Base-by-base conservation (phyloP, 192 early-diverging fungal genomes). In the Umbelopsis sp. region DNA sequence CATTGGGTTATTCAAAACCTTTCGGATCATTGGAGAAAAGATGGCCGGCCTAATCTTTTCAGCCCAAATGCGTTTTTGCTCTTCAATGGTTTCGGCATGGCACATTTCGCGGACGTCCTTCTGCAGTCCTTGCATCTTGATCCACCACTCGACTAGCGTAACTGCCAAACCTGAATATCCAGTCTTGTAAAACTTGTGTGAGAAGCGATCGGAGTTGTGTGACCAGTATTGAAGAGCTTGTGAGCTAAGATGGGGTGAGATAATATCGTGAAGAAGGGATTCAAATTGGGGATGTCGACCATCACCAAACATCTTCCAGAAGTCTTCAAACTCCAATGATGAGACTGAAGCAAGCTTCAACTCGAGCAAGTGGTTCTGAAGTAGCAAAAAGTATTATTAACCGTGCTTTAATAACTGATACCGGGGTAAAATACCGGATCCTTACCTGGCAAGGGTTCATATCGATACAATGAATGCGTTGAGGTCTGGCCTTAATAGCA, bases 371-470 rank as follows among this genome's bases (percentile, higher is more conserved):
- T 95, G 89, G 81, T 95, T 95, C 75, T 78, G 24, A 14, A 12
- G 16, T 26, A 38, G 22, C 5, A n/a, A 59, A 59, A 26, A 59
- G 32, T 25, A 1, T 17, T 67, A 66, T n/a, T 43, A 9, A 49
- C 47, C 2, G 8, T 49, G 47, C 4, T 2, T n/a, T 24, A 0
- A 32, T n/a, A 16, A 22, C n/a, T 9, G 10, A 14, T 11, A 17
- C 11, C 2, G 53, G 41, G 31, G 20, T 26, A 17, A 32, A 24
- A 59, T 38, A 31, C n/a, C 5, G n/a, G 14, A 50, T 77, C 43
- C 12, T 44, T 78, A 78, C 77, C 77, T 95, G 94, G 80, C 94
- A 95, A n/a, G 94, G 94, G 70, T 95, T 95, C 84, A 95, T 86
- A 77, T 95, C 94, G 32, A 93, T 86, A 74, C 90, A 91, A 78